These are phyloP conservation scores for Phytophthora rubi DNA, from an alignment of 352 stramenopile species.

Conservation along the genomic window DNA sequence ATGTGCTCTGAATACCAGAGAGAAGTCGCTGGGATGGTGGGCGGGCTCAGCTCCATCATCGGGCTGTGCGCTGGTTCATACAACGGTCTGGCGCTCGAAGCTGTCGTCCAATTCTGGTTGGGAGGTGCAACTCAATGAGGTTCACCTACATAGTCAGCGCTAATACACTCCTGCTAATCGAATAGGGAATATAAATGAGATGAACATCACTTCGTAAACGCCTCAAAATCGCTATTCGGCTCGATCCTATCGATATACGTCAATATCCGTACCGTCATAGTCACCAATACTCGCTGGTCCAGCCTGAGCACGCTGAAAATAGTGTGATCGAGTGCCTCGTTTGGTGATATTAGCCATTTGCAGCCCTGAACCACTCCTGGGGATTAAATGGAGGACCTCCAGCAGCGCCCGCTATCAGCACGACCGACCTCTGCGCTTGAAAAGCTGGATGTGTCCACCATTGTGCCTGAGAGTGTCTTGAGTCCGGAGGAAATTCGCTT, in stretches of 20 bases:
- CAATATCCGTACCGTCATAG: not conserved
- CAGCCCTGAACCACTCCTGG: not conserved
- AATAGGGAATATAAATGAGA: conserved; percentile 20
- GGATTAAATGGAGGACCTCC: conserved; percentile 24
- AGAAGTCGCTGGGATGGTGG: conserved; percentile 80
- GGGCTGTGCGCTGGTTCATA: conserved; percentile 80
- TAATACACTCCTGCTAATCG: not conserved
- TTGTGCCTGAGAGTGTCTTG: conserved; percentile 45
- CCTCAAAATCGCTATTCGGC: not conserved
- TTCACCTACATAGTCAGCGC: not conserved
- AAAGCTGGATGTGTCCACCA: conserved; percentile 35
- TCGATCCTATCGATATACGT: not conserved
- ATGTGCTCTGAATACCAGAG: conserved; percentile 82
- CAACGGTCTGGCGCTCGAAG: conserved; percentile 76
- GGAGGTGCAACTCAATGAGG: conserved; percentile 9
- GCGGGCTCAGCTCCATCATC: conserved; percentile 70
- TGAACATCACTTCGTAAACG: not conserved
- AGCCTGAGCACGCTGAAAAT: conserved; percentile 20
- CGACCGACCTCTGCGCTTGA: conserved; percentile 21
- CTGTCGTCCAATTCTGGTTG: conserved; percentile 59
- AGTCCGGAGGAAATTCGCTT: conserved; percentile 60
- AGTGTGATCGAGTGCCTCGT: not conserved
- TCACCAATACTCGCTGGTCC: not conserved
- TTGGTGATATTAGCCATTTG: not conserved
- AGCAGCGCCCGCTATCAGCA: conserved; percentile 12